These are phyloP conservation scores for Picea glauca DNA, from an alignment of 75 land plant species.

Conservation along the genomic window DNA sequence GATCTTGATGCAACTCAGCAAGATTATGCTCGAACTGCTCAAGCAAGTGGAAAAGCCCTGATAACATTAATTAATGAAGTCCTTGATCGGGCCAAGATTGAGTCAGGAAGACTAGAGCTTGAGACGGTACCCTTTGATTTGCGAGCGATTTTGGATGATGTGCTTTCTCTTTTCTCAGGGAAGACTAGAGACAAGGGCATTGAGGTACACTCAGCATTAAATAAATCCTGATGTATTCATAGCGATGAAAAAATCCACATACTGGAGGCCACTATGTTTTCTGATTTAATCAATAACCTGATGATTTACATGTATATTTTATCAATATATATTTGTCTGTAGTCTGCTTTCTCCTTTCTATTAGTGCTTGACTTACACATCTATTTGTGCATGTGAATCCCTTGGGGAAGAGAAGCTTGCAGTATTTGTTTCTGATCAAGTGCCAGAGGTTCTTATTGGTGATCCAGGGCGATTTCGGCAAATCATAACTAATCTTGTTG, in stretches of 20 bases:
- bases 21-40: too few relatives aligned
- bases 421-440: conserved; percentile 77
- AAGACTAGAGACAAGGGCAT: conserved; percentile 66
- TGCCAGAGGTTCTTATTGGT: conserved; percentile 72
- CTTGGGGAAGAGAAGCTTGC: conserved; percentile 58
- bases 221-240: not conserved
- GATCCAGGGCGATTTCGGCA: conserved; percentile 91
- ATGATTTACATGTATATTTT: not conserved
- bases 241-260: not conserved
- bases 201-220: conserved; percentile 44
- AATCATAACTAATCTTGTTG: conserved; percentile 86
- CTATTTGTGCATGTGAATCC: not conserved
- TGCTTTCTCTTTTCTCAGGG: conserved; percentile 79
- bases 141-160: conserved; percentile 78
- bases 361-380: not conserved
- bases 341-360: not conserved
- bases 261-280: not conserved
- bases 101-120: too few relatives aligned
- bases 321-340: not conserved
- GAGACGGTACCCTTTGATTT: conserved; percentile 73
- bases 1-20: too few relatives aligned
- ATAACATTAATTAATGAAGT: too few relatives aligned
- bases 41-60: too few relatives aligned
- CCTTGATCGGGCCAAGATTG: too few relatives aligned
- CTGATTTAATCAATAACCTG: not conserved